Percentiles rank a stretch among this genome's conserved stretches.
Conservation (phyloP, 257 asterid genomes). For the Scutellaria baicalensis region DNA sequence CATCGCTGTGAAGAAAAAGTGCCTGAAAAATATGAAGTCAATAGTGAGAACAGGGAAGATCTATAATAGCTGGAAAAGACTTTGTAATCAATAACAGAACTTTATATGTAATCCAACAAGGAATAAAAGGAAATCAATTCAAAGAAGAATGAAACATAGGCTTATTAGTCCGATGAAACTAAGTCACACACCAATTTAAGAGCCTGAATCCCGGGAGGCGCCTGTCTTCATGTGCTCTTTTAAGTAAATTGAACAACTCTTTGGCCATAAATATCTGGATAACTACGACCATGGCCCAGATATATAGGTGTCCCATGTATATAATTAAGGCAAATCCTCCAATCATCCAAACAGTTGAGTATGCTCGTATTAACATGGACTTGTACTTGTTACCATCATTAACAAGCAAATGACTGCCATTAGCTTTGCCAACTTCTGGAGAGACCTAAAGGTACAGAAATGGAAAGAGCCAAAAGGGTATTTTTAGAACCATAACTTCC, state of each 20-base stretch:
- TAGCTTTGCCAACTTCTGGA: conserved; percentile 41
- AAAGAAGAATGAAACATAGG: neutral
- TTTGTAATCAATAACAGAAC: neutral
- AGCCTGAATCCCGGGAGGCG: conserved; percentile 85
- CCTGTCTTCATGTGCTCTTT: conserved; percentile 68
- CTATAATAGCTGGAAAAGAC: neutral
- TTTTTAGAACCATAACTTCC: neutral
- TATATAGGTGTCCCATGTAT: conserved; percentile 87
- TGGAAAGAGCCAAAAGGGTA: conserved; percentile 1
- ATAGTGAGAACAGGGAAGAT: neutral
- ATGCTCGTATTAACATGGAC: conserved; percentile 64
- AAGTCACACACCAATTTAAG: conserved; percentile 62
- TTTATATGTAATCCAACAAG: neutral
- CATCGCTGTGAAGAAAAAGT: conserved; percentile 88
- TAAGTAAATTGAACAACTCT: conserved; percentile 73
- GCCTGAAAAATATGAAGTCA: conserved; percentile 40
- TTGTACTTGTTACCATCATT: conserved; percentile 71
- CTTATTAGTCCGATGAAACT: conserved; percentile 4
- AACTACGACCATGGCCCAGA: conserved; percentile 78
- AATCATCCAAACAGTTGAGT: conserved; percentile 88
- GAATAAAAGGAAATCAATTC: neutral
- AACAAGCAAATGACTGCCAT: conserved; percentile 61
- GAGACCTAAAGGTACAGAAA: conserved; percentile 39
- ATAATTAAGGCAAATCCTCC: conserved; percentile 63
- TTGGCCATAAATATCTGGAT: conserved; percentile 80